Conservation (phyloP, 139 green algal species). For the Choricystis sp. region DNA sequence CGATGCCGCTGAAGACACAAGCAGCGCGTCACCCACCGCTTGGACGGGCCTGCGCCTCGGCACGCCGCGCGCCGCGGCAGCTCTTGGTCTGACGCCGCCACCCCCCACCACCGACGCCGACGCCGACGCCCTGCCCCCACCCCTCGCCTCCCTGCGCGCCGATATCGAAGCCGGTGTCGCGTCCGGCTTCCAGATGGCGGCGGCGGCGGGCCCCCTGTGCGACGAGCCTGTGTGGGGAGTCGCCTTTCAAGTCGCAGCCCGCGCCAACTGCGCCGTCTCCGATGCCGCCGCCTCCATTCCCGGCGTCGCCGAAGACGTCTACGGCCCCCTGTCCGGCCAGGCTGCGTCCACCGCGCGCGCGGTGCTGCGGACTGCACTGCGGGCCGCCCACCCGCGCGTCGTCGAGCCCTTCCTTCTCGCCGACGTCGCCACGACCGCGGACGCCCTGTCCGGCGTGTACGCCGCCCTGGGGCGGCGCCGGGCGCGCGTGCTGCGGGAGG, state of each 20-base stretch:
- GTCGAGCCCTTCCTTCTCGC: slow-evolving; percentile 90
- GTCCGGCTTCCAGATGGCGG: slow-evolving; percentile 81
- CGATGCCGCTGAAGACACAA: neutral
- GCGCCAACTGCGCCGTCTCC: slow-evolving; percentile 9
- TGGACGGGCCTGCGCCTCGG: neutral
- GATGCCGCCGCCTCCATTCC: neutral
- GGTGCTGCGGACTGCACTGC: slow-evolving; percentile 57
- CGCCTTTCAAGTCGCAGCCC: slow-evolving; percentile 41
- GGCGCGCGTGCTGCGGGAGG: slow-evolving; percentile 64
- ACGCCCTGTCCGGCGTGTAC: slow-evolving; percentile 54
- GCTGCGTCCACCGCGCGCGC: slow-evolving; percentile 50
- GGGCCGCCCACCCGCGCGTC: slow-evolving; percentile 63
- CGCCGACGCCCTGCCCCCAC: neutral
- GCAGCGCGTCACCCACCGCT: too few species aligned
- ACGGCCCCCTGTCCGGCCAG: slow-evolving; percentile 70
- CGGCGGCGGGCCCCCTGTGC: slow-evolving; percentile 75
- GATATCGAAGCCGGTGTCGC: slow-evolving; percentile 54
- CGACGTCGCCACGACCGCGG: slow-evolving; percentile 46
- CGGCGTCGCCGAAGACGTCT: slow-evolving; percentile 58
- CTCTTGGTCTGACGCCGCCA: neutral
- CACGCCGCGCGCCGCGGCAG: neutral
- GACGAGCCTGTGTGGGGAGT: slow-evolving; percentile 92
- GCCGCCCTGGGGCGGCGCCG: slow-evolving; percentile 68
- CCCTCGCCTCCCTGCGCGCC: slow-evolving; percentile 2
- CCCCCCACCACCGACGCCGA: neutral